These are phyloP conservation scores for Neurospora tetraspora DNA, from an alignment of 495 filamentous ascomycete species.

Conservation along the genomic window DNA sequence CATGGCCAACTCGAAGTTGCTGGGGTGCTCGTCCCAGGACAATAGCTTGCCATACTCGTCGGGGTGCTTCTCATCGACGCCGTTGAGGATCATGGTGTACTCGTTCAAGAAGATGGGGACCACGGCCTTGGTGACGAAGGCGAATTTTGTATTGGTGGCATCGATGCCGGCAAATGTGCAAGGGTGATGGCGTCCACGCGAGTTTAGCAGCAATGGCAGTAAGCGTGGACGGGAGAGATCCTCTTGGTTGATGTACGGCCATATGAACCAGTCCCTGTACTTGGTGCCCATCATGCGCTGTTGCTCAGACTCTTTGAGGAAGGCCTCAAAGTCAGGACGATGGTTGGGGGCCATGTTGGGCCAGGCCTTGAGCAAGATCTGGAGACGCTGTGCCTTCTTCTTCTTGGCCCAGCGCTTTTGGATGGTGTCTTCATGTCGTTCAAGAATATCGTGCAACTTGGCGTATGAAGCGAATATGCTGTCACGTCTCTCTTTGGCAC, in stretches of 20 bases:
- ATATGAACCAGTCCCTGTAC: constrained; percentile 25
- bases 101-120: constrained; percentile 26
- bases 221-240: constrained; percentile 35
- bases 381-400: constrained; percentile 25
- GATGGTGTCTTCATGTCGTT: constrained; percentile 36
- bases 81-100: constrained; percentile 35
- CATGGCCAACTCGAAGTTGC: constrained; percentile 2
- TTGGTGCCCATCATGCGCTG: neutral
- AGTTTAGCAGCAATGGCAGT: constrained; percentile 39
- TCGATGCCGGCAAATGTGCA: constrained; percentile 32
- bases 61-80: constrained; percentile 7
- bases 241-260: constrained; percentile 50
- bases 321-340: constrained; percentile 41
- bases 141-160: constrained; percentile 19
- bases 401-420: constrained; percentile 43
- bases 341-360: constrained; percentile 40
- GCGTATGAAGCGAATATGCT: neutral
- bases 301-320: constrained; percentile 16
- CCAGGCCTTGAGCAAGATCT: constrained; percentile 33
- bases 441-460: constrained; percentile 17
- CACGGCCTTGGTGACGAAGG: constrained; percentile 16
- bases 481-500: neutral
- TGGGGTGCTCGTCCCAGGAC: constrained; percentile 23
- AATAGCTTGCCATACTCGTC: constrained; percentile 38
- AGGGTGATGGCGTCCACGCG: constrained; percentile 36